Evolutionary conservation across 306 rosid genomes (phyloP).

Genomic region (Dalbergia oliveri): DNA sequence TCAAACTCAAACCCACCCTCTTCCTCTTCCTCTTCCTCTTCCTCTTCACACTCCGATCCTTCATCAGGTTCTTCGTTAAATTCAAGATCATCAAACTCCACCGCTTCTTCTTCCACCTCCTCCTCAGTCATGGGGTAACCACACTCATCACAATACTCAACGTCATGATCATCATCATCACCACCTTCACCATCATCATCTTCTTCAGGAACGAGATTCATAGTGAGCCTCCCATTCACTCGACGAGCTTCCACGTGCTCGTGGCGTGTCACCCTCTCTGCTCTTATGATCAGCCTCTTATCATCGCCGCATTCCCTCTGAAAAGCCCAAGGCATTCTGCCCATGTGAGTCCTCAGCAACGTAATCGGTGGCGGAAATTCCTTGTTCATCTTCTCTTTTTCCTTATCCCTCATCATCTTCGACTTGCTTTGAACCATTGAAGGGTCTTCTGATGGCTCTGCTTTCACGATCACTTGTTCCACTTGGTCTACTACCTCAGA

Average conservation of each 20-base stretch:
- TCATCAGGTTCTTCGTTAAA: constrained; percentile 29
- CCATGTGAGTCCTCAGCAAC: constrained; percentile 27
- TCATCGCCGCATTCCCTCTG: constrained; percentile 46
- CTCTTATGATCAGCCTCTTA: constrained; percentile 55
- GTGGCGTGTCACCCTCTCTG: constrained; percentile 45
- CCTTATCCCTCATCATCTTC: not conserved
- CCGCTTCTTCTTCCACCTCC: not conserved
- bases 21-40: not conserved
- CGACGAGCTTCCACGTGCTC: constrained; percentile 53
- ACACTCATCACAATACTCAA: constrained; percentile 33
- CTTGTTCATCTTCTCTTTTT: not conserved
- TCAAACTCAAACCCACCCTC: constrained; percentile 10
- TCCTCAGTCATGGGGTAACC: not conserved
- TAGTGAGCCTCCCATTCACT: constrained; percentile 59
- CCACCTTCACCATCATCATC: not conserved
- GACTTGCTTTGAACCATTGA: not conserved
- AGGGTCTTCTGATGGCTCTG: not conserved
- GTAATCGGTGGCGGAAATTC: constrained; percentile 66
- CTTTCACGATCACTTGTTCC: not conserved
- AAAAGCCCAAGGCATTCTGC: constrained; percentile 57
- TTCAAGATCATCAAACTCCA: not conserved
- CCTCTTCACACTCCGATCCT: not conserved
- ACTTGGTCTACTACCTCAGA: not conserved
- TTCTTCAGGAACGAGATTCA: constrained; percentile 45
- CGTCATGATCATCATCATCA: not conserved